Evolutionary conservation across 441 rosid species (phyloP).

Genomic region (Bocquillonia castaneifolia): DNA sequence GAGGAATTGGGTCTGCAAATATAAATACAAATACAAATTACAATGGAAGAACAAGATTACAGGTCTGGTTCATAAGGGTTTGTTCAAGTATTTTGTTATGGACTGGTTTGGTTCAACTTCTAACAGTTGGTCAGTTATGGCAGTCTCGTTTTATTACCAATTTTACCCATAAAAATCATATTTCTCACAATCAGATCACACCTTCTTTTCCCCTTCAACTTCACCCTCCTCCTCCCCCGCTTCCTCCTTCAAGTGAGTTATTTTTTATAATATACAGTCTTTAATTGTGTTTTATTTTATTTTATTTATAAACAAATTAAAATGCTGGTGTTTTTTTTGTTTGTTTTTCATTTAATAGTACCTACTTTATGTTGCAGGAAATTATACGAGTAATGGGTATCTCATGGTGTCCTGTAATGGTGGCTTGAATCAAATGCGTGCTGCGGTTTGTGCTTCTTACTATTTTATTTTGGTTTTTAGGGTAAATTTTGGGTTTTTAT

Average conservation of each 20-base stretch:
- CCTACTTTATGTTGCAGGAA: conserved; percentile 65
- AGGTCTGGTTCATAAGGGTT: conserved; percentile 80
- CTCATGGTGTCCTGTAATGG: conserved; percentile 91
- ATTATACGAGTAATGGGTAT: conserved; percentile 79
- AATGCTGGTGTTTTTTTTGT: not conserved
- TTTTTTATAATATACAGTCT: not conserved
- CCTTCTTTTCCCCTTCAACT: conserved; percentile 30
- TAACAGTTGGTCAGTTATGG: conserved; percentile 87
- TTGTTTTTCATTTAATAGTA: too few relatives aligned
- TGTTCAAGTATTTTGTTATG: conserved; percentile 89
- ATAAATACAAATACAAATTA: conserved; percentile 27
- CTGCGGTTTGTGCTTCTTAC: conserved; percentile 64
- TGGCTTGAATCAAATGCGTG: conserved; percentile 98
- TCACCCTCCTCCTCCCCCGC: conserved; percentile 48
- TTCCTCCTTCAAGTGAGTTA: conserved; percentile 49
- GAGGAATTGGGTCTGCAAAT: conserved; percentile 31
- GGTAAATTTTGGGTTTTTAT: not conserved
- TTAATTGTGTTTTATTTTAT: not conserved
- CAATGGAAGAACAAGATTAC: conserved; percentile 58
- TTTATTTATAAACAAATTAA: not conserved
- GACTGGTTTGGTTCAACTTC: conserved; percentile 97
- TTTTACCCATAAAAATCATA: conserved; percentile 43
- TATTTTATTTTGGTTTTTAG: not conserved
- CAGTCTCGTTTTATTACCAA: conserved; percentile 54
- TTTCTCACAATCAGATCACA: conserved; percentile 38